A percentile compares a stretch with the other conserved stretches of the same genome.
phyloP scores from a whole-genome alignment of 2,329 filamentous ascomycete genomes.

The Arthrobotrys megalospora region DNA sequence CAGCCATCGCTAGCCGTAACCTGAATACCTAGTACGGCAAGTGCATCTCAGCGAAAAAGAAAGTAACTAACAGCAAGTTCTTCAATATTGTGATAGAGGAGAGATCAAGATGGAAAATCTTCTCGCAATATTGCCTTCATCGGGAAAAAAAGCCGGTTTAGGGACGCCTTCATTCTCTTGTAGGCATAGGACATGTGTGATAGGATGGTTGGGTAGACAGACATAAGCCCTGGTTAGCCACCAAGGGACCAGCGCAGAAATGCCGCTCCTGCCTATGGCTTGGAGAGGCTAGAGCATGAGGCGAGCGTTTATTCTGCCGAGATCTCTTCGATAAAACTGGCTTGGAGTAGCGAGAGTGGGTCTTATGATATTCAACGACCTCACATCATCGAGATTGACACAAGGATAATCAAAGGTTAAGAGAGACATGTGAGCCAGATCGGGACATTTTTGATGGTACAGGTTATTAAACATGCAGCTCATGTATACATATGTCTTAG shows the following conservation, averaged over 20 bases:
- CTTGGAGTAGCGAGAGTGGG: conserved; percentile 27
- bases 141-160: conserved; percentile 30
- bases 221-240: not conserved
- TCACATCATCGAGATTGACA: conserved; percentile 10
- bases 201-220: conserved; percentile 29
- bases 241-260: conserved; percentile 15
- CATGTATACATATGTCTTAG: conserved; percentile 27
- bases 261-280: conserved; percentile 12
- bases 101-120: conserved; percentile 1
- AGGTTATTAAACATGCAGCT: conserved; percentile 9
- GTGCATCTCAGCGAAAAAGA: conserved; percentile 19
- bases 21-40: conserved; percentile 12
- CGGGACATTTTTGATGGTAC: conserved; percentile 4
- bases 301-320: conserved; percentile 10
- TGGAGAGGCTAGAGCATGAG: conserved; percentile 18
- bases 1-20: not conserved
- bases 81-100: conserved; percentile 1
- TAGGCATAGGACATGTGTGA: conserved; percentile 34
- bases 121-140: conserved; percentile 47
- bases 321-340: conserved; percentile 6
- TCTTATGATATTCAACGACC: not conserved
- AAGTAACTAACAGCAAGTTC: not conserved
- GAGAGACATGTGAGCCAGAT: not conserved
- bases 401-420: not conserved
- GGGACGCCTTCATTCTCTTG: conserved; percentile 1